Conservation (phyloP, 768 basidiomycete species). For the Lentinula boryana region DNA sequence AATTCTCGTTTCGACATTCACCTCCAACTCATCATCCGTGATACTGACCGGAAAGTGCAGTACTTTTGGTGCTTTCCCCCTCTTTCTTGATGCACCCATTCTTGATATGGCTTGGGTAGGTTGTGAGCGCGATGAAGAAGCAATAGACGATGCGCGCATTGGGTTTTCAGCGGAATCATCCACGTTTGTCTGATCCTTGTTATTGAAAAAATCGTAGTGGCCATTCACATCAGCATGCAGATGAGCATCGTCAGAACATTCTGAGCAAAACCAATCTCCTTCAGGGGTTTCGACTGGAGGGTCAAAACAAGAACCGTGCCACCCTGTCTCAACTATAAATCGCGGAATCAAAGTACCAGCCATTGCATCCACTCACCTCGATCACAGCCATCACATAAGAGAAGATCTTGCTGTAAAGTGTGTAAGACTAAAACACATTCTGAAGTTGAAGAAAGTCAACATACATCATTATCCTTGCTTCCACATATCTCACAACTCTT, state of each 20-base stretch:
- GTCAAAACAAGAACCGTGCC: conserved; percentile 77
- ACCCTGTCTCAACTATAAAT: conserved; percentile 41
- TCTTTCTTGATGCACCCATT: conserved; percentile 5
- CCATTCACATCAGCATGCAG: neutral
- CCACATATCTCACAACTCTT: conserved; percentile 87
- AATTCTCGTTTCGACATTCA: conserved; percentile 10
- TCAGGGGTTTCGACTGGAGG: conserved; percentile 74
- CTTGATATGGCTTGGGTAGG: conserved; percentile 9
- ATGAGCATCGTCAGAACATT: conserved; percentile 29
- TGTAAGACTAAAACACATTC: conserved; percentile 2
- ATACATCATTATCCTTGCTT: conserved; percentile 83
- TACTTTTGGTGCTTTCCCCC: conserved; percentile 1
- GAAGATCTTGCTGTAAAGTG: conserved; percentile 58
- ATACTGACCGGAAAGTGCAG: conserved; percentile 5
- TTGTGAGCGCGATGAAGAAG: conserved; percentile 32
- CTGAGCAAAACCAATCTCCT: conserved; percentile 74
- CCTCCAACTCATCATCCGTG: conserved; percentile 19
- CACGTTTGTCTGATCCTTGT: neutral
- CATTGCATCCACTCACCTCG: conserved; percentile 44
- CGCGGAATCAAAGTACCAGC: conserved; percentile 12
- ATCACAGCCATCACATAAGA: conserved; percentile 95
- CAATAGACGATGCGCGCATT: conserved; percentile 31
- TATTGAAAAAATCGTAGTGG: neutral
- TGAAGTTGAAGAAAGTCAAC: conserved; percentile 23
- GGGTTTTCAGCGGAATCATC: neutral